These are phyloP conservation scores for Lachnellula subtilissima DNA, from an alignment of 2,329 filamentous ascomycete genomes.

Conservation along the genomic window DNA sequence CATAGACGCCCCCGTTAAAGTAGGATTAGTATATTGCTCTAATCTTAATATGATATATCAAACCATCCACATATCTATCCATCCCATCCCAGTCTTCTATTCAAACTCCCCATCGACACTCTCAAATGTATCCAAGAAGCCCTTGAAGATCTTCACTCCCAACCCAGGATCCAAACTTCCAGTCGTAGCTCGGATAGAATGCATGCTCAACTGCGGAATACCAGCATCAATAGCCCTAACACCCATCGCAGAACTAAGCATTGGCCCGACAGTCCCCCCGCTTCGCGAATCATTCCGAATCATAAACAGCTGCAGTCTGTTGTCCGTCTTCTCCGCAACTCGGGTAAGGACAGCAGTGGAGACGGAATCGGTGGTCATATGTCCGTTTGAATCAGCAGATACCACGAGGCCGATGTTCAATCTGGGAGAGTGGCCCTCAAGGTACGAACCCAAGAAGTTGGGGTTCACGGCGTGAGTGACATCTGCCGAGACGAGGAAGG, in stretches of 20 bases:
- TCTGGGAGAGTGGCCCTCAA: slow-evolving; percentile 78
- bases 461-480: slow-evolving; percentile 93
- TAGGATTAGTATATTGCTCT: too few relatives aligned
- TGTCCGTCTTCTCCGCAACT: slow-evolving; percentile 68
- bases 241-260: slow-evolving; percentile 75
- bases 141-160: slow-evolving; percentile 83
- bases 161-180: slow-evolving; percentile 81
- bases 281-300: slow-evolving; percentile 87
- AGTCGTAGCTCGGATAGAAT: slow-evolving; percentile 84
- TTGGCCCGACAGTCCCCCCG: slow-evolving; percentile 93
- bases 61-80: not conserved
- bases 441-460: slow-evolving; percentile 81
- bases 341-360: slow-evolving; percentile 76
- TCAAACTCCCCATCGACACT: slow-evolving; percentile 76
- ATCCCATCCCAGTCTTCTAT: slow-evolving; percentile 8
- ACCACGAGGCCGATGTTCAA: slow-evolving; percentile 85
- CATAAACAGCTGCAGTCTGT: slow-evolving; percentile 80
- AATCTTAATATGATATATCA: not conserved
- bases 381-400: slow-evolving; percentile 78
- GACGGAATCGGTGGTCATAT: slow-evolving; percentile 92
- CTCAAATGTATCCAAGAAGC: slow-evolving; percentile 83
- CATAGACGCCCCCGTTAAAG: too few relatives aligned
- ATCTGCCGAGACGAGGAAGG: slow-evolving; percentile 87
- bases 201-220: slow-evolving; percentile 90
- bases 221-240: slow-evolving; percentile 82